These are phyloP conservation scores for Termitomyces sp. DNA, from an alignment of 768 basidiomycete genomes.

Conservation along the genomic window DNA sequence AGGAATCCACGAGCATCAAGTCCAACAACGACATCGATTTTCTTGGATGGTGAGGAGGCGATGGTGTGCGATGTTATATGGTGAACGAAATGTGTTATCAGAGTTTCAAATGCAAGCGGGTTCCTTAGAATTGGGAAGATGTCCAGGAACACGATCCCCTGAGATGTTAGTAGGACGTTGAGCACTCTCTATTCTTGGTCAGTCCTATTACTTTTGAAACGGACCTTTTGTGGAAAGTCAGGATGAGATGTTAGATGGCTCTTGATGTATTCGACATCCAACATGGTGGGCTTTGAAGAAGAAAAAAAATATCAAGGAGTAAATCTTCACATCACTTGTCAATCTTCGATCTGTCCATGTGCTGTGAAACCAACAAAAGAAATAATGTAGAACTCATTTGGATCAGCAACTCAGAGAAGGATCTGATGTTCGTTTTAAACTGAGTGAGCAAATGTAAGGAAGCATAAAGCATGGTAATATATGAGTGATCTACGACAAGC, in stretches of 20 bases:
- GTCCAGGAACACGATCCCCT: conserved; percentile 93
- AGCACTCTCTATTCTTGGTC: background rate
- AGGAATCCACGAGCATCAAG: conserved; percentile 96
- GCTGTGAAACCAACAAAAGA: background rate
- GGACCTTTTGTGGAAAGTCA: conserved; percentile 90
- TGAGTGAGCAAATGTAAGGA: conserved; percentile 13
- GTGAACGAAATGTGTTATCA: conserved; percentile 84
- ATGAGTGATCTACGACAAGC: conserved; percentile 22
- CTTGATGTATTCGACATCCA: conserved; percentile 68
- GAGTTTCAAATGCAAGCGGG: conserved; percentile 82
- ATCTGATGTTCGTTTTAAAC: conserved; percentile 3
- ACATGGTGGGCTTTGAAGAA: conserved; percentile 40
- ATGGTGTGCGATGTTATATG: conserved; percentile 80
- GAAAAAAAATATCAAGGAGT: background rate
- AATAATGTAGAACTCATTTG: background rate
- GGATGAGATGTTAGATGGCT: conserved; percentile 55
- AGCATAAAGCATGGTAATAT: conserved; percentile 28
- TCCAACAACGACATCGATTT: conserved; percentile 90
- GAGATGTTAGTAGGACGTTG: background rate
- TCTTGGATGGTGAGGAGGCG: conserved; percentile 48
- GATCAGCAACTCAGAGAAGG: background rate
- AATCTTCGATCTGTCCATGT: background rate
- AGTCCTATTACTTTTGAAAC: background rate
- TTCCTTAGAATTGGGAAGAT: conserved; percentile 90
- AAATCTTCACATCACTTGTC: background rate